Percentiles rank a stretch among this genome's conserved stretches.
Conservation (phyloP, 345 rosid species). For the Melaleuca quinquenervia region DNA sequence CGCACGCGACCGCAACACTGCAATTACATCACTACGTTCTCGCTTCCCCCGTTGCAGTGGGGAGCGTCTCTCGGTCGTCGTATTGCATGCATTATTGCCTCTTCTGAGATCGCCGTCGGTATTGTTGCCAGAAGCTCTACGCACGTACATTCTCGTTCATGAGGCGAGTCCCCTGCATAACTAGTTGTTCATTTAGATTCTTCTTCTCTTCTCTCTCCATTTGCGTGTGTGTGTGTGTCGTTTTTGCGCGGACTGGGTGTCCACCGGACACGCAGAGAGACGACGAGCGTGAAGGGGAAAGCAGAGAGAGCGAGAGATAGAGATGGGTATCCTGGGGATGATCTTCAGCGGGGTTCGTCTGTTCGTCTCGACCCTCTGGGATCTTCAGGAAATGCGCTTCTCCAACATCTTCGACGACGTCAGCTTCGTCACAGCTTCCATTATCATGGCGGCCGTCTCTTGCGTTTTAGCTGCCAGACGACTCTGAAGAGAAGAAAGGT, state of each 20-base stretch:
- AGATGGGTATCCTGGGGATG: slow-evolving; percentile 24
- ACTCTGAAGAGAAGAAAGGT: neutral
- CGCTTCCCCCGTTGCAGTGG: neutral
- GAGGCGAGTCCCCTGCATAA: neutral
- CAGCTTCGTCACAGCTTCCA: slow-evolving; percentile 16
- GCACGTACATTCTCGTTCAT: neutral
- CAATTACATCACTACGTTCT: neutral
- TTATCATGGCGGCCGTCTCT: slow-evolving; percentile 30
- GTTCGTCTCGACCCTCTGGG: slow-evolving; percentile 43
- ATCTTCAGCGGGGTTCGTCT: slow-evolving; percentile 20
- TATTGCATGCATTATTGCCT: neutral
- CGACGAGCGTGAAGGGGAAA: neutral
- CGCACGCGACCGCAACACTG: neutral
- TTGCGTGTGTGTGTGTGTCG: neutral
- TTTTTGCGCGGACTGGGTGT: neutral
- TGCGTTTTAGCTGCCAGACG: slow-evolving; percentile 20
- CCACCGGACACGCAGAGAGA: neutral
- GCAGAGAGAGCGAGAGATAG: neutral
- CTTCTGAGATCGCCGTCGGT: neutral
- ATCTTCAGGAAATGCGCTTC: slow-evolving; percentile 43
- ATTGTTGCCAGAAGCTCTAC: neutral
- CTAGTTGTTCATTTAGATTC: neutral
- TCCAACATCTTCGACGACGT: slow-evolving; percentile 25
- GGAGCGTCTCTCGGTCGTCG: neutral
- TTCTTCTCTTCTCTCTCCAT: neutral